phyloP scores from a whole-genome alignment of 192 early-diverging fungal genomes.

The Diversispora eburnea region DNA sequence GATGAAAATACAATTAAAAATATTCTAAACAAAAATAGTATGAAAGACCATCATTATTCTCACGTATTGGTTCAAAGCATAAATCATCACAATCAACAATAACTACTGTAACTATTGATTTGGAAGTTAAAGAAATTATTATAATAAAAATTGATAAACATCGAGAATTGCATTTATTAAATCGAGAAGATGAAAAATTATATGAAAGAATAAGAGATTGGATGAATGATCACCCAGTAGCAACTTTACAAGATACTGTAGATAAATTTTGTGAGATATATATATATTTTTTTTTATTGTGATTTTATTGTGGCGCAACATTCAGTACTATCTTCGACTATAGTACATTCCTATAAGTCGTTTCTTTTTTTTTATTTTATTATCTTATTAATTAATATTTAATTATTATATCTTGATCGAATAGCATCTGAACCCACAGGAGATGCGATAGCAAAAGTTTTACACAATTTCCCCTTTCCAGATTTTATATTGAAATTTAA shows the following conservation, averaged over 20 bases:
- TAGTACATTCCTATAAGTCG: neutral
- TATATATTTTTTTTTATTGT: neutral
- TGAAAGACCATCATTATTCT: too few species aligned
- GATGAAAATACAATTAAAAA: too few species aligned
- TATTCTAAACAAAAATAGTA: too few species aligned
- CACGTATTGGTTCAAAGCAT: too few species aligned
- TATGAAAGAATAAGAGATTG: conserved; percentile 36
- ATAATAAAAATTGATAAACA: conserved; percentile 26
- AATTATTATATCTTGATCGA: neutral
- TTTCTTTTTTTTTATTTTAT: neutral
- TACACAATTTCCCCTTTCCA: conserved; percentile 36
- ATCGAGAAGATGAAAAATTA: conserved; percentile 32
- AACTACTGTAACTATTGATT: too few species aligned
- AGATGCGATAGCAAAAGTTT: conserved; percentile 42
- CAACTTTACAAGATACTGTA: conserved; percentile 33
- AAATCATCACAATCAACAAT: too few species aligned
- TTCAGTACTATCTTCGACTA: neutral
- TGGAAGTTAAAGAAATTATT: conserved; percentile 9
- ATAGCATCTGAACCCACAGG: conserved; percentile 34
- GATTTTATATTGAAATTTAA: conserved; percentile 42
- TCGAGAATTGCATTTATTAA: conserved; percentile 32
- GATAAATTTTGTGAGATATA: conserved; percentile 35
- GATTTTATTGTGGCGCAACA: neutral
- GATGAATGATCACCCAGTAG: conserved; percentile 28
- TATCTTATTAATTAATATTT: neutral